Percentiles rank a stretch among this genome's conserved stretches.
phyloP scores from a whole-genome alignment of 768 basidiomycete species.

The Tulasnella sp. region DNA sequence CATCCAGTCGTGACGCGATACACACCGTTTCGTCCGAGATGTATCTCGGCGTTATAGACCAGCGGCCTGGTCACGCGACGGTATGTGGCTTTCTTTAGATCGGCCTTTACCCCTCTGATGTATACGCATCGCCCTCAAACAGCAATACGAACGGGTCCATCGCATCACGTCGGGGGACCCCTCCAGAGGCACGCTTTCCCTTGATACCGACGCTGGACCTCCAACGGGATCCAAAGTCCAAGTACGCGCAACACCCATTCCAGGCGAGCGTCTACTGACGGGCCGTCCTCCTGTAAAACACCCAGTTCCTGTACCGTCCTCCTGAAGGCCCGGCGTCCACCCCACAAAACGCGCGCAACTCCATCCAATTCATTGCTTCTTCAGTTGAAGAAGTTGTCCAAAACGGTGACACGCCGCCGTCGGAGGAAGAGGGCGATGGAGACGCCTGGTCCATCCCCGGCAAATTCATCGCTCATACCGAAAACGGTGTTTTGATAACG shows the following conservation, averaged over 20 bases:
- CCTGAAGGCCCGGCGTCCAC: too few relatives aligned
- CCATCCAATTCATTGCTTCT: neutral
- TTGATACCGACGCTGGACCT: slow-evolving; percentile 10
- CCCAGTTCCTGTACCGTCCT: too few relatives aligned
- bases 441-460: neutral
- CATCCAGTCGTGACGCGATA: neutral
- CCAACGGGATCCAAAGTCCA: neutral
- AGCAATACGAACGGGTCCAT: neutral
- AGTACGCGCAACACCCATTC: neutral
- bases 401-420: neutral
- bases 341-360: too few relatives aligned
- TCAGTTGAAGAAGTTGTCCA: neutral
- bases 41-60: slow-evolving; percentile 13
- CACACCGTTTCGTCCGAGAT: neutral
- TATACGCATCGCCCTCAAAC: too few relatives aligned
- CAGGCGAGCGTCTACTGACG: neutral
- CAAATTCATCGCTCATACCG: neutral
- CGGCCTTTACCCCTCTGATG: too few relatives aligned
- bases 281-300: neutral
- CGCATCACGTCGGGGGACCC: slow-evolving; percentile 14
- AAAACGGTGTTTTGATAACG: neutral
- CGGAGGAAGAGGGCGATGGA: neutral
- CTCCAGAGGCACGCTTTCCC: slow-evolving; percentile 11
- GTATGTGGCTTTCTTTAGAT: too few relatives aligned
- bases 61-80: too few relatives aligned